phyloP scores from a whole-genome alignment of 2,329 filamentous ascomycete genomes.

The Fusarium nygamai region DNA sequence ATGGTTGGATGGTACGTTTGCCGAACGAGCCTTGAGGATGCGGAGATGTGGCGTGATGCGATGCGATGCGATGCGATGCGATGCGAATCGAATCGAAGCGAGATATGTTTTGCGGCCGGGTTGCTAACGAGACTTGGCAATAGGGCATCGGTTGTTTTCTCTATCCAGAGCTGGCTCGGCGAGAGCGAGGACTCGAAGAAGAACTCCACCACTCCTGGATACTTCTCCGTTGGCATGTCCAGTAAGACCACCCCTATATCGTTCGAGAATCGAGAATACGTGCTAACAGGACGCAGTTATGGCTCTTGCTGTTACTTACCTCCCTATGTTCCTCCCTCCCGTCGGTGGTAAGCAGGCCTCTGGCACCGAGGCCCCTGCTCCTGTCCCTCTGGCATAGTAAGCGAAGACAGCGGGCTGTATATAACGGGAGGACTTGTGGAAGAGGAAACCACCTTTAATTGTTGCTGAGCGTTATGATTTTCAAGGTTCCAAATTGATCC shows the following conservation, averaged over 20 bases:
- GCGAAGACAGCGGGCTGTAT: background rate
- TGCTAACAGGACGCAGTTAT: constrained; percentile 58
- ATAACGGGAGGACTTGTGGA: background rate
- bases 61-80: constrained; percentile 13
- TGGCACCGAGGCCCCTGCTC: constrained; percentile 46
- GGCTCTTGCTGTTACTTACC: constrained; percentile 64
- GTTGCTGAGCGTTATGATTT: constrained; percentile 16
- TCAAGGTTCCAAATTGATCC: background rate
- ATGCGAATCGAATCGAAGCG: background rate
- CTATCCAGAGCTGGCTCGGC: constrained; percentile 79
- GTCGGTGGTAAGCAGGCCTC: constrained; percentile 44
- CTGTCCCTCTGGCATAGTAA: constrained; percentile 29
- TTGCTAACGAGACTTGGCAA: constrained; percentile 41
- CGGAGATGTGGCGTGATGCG: constrained; percentile 5
- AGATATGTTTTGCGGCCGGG: background rate
- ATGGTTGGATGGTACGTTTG: constrained; percentile 72
- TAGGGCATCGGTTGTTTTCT: constrained; percentile 78
- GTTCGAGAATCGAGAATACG: background rate
- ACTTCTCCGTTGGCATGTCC: constrained; percentile 82
- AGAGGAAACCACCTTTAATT: constrained; percentile 1
- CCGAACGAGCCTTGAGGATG: background rate
- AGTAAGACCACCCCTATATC: constrained; percentile 59
- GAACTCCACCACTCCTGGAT: constrained; percentile 71
- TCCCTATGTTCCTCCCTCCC: constrained; percentile 62
- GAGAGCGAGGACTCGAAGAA: constrained; percentile 76